These are phyloP conservation scores for Inga laurina DNA, from an alignment of 306 rosid genomes.

Conservation along the genomic window DNA sequence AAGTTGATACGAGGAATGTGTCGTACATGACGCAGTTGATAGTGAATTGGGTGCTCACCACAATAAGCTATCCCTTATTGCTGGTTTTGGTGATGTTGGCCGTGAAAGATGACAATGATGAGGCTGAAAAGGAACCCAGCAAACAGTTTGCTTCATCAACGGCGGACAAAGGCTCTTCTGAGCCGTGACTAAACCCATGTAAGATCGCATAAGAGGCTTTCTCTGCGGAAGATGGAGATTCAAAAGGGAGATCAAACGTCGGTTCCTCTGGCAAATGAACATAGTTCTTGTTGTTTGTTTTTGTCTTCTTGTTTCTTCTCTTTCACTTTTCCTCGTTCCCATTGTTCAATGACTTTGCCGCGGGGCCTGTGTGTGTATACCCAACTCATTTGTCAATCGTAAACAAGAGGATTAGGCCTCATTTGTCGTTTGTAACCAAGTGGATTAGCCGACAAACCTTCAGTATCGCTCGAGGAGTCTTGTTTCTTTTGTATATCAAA, in stretches of 20 bases:
- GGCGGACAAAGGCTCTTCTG: constrained; percentile 6
- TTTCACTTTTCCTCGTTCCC: not conserved
- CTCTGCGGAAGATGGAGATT: not conserved
- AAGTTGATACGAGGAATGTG: constrained; percentile 59
- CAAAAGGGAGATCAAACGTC: not conserved
- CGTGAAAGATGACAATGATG: constrained; percentile 55
- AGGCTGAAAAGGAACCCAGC: constrained; percentile 32
- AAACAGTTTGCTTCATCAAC: constrained; percentile 39
- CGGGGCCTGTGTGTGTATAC: not conserved
- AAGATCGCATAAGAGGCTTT: not conserved
- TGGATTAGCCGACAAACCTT: not conserved
- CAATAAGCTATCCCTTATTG: constrained; percentile 70
- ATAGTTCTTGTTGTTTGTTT: not conserved
- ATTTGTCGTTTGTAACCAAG: not conserved
- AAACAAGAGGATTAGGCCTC: not conserved
- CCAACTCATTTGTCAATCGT: constrained; percentile 9
- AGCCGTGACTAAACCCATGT: not conserved
- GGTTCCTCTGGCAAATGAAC: not conserved
- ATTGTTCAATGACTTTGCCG: not conserved
- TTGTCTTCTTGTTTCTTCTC: constrained; percentile 21
- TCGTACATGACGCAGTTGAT: constrained; percentile 61
- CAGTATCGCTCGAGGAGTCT: not conserved
- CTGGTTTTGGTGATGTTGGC: constrained; percentile 61
- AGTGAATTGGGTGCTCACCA: constrained; percentile 66
- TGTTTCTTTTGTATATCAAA: not conserved